Base-by-base conservation (phyloP, 805 yeast species). In the Zygosaccharomyces bailii region DNA sequence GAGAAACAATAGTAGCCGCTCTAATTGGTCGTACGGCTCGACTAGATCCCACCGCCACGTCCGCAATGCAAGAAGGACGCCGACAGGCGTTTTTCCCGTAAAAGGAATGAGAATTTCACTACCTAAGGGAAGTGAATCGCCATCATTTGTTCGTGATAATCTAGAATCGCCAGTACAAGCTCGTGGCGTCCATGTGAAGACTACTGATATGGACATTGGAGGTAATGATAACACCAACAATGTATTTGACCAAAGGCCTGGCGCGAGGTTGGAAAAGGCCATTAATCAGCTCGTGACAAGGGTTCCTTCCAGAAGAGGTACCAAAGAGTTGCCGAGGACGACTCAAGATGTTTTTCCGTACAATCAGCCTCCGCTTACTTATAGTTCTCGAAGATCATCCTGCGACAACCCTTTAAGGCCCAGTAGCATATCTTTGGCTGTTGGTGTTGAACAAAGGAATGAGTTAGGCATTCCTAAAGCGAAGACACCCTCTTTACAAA, bases 11-110 rank as follows among this genome's bases (percentile, higher is more conserved):
- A 46, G 41, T n/a, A 42, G 27, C 10, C 43, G 46, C 13, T 43
- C 46, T 14, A 17, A 16, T 21, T 17, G 33, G 3, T 46, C 50
- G 1, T 11, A 38, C 25, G 32, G 19, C 42, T 38, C 46, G n/a
- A 21, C 36, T n/a, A 32, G 23, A 18, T 37, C 40, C 11, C 14
- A 16, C 13, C 20, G 33, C 3, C 20, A n/a, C 5, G n/a, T 14
- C n/a, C 36, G 39, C 9, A 37, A 41, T 29, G 35, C 36, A 14
- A 42, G 65, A 4, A 64, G 77, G 50, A 82, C 89, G 1, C 95
- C 91, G 3, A 77, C 77, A 19, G 87, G 87, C 48, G 89, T 84
- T 1, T 85, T 84, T 65, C 93, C 95, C 0, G 90, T 85, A 2
- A 71, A 71, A 53, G 91, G 86, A 1, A 84, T 85, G 91, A 89